These are phyloP conservation scores for Pseudogymnoascus sp. DNA, from an alignment of 2,329 filamentous ascomycete genomes.

Conservation along the genomic window DNA sequence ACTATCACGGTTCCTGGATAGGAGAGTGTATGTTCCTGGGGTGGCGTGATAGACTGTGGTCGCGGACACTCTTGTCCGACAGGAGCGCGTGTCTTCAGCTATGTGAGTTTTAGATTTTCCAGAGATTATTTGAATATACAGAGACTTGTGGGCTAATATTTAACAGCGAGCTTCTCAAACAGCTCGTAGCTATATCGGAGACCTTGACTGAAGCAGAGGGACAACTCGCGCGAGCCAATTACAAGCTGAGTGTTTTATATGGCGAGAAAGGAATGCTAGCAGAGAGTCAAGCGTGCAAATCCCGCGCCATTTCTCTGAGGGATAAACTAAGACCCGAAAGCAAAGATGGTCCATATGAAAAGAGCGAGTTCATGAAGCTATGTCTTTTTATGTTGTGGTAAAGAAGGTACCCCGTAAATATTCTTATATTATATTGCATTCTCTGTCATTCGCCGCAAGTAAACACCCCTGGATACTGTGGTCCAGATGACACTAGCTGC, in stretches of 20 bases:
- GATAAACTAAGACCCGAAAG: slow-evolving; percentile 3
- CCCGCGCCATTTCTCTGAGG: not conserved
- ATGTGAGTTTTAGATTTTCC: not conserved
- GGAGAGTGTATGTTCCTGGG: not conserved
- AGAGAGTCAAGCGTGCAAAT: slow-evolving; percentile 4
- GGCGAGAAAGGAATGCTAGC: not conserved
- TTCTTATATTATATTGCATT: not conserved
- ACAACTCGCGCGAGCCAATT: slow-evolving; percentile 10
- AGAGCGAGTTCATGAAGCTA: slow-evolving; percentile 10
- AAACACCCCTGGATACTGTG: not conserved
- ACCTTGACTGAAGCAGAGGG: not conserved
- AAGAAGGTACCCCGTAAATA: not conserved
- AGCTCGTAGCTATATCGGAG: not conserved
- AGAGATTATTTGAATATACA: not conserved
- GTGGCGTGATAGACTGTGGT: not conserved
- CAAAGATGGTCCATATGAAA: not conserved
- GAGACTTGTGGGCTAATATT: not conserved
- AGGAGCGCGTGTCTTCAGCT: not conserved
- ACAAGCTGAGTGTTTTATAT: slow-evolving; percentile 7
- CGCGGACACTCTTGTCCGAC: not conserved
- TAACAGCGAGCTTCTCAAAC: slow-evolving; percentile 10
- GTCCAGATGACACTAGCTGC: not conserved
- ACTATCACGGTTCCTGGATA: not conserved
- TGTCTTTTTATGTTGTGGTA: slow-evolving; percentile 12
- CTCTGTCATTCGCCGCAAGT: not conserved